A percentile compares a stretch with the other conserved stretches of the same genome.
phyloP scores from a whole-genome alignment of 2,329 filamentous ascomycete genomes.

The Paracorniculantispora psalliotae region DNA sequence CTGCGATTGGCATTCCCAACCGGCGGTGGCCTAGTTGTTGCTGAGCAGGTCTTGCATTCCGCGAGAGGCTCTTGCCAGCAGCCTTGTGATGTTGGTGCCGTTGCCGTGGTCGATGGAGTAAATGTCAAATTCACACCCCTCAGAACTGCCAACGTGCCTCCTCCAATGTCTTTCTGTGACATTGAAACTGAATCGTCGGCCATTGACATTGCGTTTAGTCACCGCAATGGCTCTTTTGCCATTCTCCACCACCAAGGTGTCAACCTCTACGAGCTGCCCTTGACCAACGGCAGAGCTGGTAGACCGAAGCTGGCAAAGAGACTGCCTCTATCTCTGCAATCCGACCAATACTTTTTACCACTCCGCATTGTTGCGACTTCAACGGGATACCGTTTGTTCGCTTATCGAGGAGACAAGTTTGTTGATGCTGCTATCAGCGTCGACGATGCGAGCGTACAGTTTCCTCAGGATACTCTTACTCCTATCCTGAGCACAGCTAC shows the following conservation, averaged over 20 bases:
- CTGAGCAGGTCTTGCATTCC: conserved; percentile 65
- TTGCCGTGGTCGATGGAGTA: conserved; percentile 79
- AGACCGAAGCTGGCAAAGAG: conserved; percentile 36
- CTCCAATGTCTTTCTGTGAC: conserved; percentile 85
- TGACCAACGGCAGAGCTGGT: conserved; percentile 49
- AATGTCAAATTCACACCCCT: conserved; percentile 81
- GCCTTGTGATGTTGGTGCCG: conserved; percentile 71
- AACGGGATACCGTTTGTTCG: conserved; percentile 27
- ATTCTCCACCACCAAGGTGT: conserved; percentile 65
- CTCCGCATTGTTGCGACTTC: conserved; percentile 30
- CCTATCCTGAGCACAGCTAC: conserved; percentile 25
- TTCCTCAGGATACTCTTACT: conserved; percentile 11
- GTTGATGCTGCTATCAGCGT: conserved; percentile 21
- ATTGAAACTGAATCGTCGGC: conserved; percentile 57
- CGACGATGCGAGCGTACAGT: conserved; percentile 16
- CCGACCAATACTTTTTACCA: conserved; percentile 22
- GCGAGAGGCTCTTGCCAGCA: conserved; percentile 63
- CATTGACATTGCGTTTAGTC: conserved; percentile 70
- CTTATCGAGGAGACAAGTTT: conserved; percentile 24
- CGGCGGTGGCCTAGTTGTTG: conserved; percentile 46
- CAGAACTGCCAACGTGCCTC: conserved; percentile 77
- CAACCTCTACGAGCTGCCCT: conserved; percentile 65
- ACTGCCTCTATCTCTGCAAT: conserved; percentile 32
- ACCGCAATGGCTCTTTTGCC: conserved; percentile 59
- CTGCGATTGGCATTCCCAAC: conserved; percentile 59